These are phyloP conservation scores for Trichoderma harzianum DNA, from an alignment of 2,329 filamentous ascomycete species.

Conservation along the genomic window DNA sequence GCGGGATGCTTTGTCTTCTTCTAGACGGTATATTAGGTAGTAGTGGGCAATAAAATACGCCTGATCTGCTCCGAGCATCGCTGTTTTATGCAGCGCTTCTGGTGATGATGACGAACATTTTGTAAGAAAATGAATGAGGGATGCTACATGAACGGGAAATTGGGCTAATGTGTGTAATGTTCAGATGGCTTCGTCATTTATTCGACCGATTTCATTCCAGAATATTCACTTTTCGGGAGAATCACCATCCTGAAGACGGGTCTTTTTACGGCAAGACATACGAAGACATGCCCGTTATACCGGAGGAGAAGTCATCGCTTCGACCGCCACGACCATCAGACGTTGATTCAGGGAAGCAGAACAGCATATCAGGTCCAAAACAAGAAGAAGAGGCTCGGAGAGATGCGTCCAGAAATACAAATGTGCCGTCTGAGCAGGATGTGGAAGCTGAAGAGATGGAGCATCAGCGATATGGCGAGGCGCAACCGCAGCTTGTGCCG, in stretches of 20 bases:
- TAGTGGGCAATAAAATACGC: background rate
- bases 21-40: background rate
- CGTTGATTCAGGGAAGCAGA: background rate
- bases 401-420: background rate
- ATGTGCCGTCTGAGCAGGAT: background rate
- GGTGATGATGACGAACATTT: constrained; percentile 10
- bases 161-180: background rate
- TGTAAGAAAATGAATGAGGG: background rate
- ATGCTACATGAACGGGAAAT: background rate
- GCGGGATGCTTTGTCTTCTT: background rate
- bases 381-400: background rate
- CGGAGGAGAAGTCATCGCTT: constrained; percentile 9
- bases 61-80: background rate
- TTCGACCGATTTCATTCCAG: constrained; percentile 7
- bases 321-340: background rate
- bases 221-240: background rate
- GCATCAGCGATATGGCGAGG: constrained; percentile 21
- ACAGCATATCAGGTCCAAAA: background rate
- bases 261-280: background rate
- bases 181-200: constrained; percentile 11
- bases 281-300: background rate
- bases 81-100: background rate
- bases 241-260: background rate
- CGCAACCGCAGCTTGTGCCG: constrained; percentile 23
- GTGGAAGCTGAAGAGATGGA: constrained; percentile 1